Conservation (phyloP, 2,329 filamentous ascomycete species). For the Colletotrichum sublineola region DNA sequence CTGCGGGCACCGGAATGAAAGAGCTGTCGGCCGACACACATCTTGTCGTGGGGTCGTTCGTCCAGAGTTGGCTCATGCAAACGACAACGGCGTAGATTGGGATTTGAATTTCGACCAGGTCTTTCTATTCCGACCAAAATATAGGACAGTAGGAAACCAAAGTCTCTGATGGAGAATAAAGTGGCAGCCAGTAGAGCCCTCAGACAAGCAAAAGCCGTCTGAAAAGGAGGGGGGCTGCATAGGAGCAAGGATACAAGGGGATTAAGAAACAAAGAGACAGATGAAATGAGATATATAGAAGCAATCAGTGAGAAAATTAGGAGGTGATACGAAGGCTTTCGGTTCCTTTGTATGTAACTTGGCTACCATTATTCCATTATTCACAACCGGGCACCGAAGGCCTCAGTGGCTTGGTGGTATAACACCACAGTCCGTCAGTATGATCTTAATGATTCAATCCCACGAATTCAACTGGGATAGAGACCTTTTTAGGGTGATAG, state of each 20-base stretch:
- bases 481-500: slow-evolving; percentile 13
- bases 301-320: too few species aligned
- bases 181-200: too few species aligned
- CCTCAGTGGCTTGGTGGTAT: slow-evolving; percentile 21
- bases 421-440: slow-evolving; percentile 18
- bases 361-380: not conserved
- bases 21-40: slow-evolving; percentile 2
- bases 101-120: too few species aligned
- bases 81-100: not conserved
- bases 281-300: not conserved
- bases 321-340: not conserved
- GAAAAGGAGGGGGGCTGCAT: not conserved
- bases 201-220: not conserved
- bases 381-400: slow-evolving; percentile 13
- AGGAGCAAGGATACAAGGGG: not conserved
- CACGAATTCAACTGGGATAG: not conserved
- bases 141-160: too few species aligned
- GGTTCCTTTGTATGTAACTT: not conserved
- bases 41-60: not conserved
- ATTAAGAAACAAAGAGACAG: not conserved
- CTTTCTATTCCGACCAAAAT: not conserved
- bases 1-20: too few species aligned
- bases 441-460: slow-evolving; percentile 29
- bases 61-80: not conserved
- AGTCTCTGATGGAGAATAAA: not conserved